These are phyloP conservation scores for Zopfia rhizophila DNA, from an alignment of 2,329 filamentous ascomycete genomes.

Conservation along the genomic window DNA sequence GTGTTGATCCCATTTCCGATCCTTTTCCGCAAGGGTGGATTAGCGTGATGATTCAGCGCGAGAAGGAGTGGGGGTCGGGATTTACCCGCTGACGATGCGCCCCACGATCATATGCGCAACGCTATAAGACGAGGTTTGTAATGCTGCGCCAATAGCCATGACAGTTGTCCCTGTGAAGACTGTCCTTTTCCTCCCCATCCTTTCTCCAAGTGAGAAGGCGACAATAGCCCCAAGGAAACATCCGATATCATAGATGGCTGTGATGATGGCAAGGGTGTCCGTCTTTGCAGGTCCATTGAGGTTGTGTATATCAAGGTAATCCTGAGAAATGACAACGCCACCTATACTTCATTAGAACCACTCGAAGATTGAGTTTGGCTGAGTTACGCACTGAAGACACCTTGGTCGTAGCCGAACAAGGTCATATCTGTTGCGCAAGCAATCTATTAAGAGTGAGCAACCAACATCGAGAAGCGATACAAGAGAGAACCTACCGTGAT, in stretches of 20 bases:
- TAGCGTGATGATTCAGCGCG: constrained; percentile 62
- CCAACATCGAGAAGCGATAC: not conserved
- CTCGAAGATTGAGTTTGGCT: not conserved
- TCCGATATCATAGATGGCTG: constrained; percentile 40
- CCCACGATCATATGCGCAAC: constrained; percentile 53
- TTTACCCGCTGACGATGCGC: constrained; percentile 53
- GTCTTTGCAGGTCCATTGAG: not conserved
- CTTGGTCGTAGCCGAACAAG: constrained; percentile 35
- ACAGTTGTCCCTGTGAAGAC: constrained; percentile 40
- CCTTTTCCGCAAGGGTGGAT: too few relatives aligned
- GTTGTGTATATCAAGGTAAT: not conserved
- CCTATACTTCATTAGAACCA: not conserved
- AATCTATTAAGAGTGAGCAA: not conserved
- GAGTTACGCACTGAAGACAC: constrained; percentile 12
- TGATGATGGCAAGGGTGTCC: constrained; percentile 30
- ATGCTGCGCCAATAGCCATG: constrained; percentile 51
- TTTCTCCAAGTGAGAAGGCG: constrained; percentile 30
- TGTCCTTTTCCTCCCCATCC: constrained; percentile 31
- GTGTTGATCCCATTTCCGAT: constrained; percentile 34
- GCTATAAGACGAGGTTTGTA: constrained; percentile 49
- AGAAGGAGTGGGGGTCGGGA: too few relatives aligned
- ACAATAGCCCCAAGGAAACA: constrained; percentile 29
- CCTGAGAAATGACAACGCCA: not conserved
- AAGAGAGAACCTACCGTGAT: not conserved
- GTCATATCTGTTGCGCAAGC: constrained; percentile 28